Conservation (phyloP, 2,329 filamentous ascomycete species). For the Sporothrix variecibatus region DNA sequence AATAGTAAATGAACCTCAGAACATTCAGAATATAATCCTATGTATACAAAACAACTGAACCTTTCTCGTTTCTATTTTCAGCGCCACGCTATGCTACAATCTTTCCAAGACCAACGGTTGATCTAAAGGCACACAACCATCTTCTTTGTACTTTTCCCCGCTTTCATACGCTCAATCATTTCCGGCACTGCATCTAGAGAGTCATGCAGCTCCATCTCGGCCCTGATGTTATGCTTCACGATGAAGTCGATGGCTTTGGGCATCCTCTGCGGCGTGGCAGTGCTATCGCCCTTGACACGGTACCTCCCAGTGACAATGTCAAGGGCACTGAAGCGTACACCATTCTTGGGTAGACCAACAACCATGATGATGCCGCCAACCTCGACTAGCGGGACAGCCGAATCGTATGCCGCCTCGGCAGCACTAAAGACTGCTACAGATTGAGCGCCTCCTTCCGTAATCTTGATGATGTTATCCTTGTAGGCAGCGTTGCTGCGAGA, state of each 20-base stretch:
- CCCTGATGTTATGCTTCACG: constrained; percentile 44
- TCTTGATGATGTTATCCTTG: constrained; percentile 42
- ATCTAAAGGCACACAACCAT: neutral
- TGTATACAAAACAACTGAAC: too few species aligned
- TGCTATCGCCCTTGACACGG: constrained; percentile 46
- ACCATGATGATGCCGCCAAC: constrained; percentile 46
- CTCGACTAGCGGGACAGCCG: neutral
- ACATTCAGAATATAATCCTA: too few species aligned
- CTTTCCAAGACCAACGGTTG: neutral
- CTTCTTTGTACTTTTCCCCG: constrained; percentile 4
- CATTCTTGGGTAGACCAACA: constrained; percentile 42
- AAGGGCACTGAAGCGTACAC: constrained; percentile 40
- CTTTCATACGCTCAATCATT: neutral
- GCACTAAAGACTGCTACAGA: constrained; percentile 46
- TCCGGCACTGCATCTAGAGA: constrained; percentile 36
- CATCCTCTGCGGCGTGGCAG: constrained; percentile 46
- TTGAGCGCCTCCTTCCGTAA: constrained; percentile 45
- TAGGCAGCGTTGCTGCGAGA: constrained; percentile 42
- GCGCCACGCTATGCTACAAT: neutral
- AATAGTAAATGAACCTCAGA: too few species aligned
- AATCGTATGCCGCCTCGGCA: constrained; percentile 38
- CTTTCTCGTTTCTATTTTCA: neutral
- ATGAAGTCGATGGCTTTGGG: constrained; percentile 47
- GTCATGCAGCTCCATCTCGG: constrained; percentile 42
- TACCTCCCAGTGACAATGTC: constrained; percentile 44